phyloP scores from a whole-genome alignment of 2,329 filamentous ascomycete genomes.

The Fusarium sp. region DNA sequence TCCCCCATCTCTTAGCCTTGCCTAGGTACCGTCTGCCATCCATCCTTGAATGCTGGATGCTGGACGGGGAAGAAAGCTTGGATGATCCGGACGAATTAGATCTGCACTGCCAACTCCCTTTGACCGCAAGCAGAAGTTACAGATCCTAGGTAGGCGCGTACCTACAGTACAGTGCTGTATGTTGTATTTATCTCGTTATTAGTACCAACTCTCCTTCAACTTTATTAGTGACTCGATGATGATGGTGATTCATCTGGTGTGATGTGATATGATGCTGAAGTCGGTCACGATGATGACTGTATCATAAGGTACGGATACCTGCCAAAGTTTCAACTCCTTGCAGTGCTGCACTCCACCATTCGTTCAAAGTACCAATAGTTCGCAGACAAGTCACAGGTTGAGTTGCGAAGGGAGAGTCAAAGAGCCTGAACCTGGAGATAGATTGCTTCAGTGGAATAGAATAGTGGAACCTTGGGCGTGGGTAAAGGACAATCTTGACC shows the following conservation, averaged over 20 bases:
- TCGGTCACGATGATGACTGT: constrained; percentile 13
- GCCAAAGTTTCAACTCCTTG: constrained; percentile 3
- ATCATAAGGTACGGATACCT: not conserved
- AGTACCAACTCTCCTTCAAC: not conserved
- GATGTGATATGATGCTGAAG: constrained; percentile 21
- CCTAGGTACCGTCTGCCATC: not conserved
- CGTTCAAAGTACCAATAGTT: constrained; percentile 9
- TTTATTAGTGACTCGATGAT: constrained; percentile 13
- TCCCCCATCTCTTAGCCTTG: constrained; percentile 26
- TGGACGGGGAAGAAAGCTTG: constrained; percentile 40
- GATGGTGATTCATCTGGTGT: constrained; percentile 10
- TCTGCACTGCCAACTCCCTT: constrained; percentile 27
- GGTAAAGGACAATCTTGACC: constrained; percentile 18
- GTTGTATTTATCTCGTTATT: not conserved
- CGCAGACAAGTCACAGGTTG: constrained; percentile 22
- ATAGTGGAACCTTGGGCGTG: constrained; percentile 3
- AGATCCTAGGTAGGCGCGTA: not conserved
- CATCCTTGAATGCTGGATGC: not conserved
- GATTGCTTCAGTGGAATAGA: not conserved
- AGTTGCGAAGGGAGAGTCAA: constrained; percentile 8
- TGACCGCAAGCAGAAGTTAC: constrained; percentile 33
- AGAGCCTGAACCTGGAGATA: constrained; percentile 1
- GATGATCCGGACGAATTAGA: constrained; percentile 46
- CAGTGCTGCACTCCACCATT: constrained; percentile 17
- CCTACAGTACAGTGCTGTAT: not conserved